A percentile compares a stretch with the other conserved stretches of the same genome.
Conservation (phyloP, 371 early-diverging fungal species). For the Rhizopus stolonifer region DNA sequence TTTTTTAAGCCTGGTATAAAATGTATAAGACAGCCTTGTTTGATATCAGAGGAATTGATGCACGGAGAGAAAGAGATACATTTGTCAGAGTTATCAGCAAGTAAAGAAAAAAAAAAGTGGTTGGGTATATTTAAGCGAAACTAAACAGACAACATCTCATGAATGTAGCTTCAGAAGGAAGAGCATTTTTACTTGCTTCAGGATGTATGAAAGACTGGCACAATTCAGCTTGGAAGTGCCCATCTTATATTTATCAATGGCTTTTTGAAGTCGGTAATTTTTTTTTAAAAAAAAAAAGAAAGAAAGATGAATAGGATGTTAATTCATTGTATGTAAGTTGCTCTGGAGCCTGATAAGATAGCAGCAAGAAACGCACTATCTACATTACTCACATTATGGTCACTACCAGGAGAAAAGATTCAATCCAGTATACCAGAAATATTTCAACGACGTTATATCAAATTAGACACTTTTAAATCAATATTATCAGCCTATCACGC, state of each 20-base stretch:
- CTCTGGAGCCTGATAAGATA: conserved; percentile 26
- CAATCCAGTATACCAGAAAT: conserved; percentile 8
- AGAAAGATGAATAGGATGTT: background rate
- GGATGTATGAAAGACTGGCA: conserved; percentile 35
- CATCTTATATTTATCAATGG: conserved; percentile 42
- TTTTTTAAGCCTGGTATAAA: conserved; percentile 11
- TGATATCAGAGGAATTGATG: conserved; percentile 8
- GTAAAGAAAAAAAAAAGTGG: conserved; percentile 6
- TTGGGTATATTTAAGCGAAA: background rate
- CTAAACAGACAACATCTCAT: no score
- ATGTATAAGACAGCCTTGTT: conserved; percentile 7
- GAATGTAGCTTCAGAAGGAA: conserved; percentile 17
- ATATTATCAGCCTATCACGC: conserved; percentile 12
- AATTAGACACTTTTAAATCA: conserved; percentile 10
- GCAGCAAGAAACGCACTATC: conserved; percentile 33
- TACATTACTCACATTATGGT: conserved; percentile 32
- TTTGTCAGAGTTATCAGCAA: conserved; percentile 17
- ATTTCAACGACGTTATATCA: conserved; percentile 17
- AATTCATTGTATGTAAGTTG: conserved; percentile 14
- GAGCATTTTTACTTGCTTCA: conserved; percentile 26
- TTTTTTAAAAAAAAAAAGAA: background rate
- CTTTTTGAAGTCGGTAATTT: conserved; percentile 39
- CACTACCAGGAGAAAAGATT: conserved; percentile 19
- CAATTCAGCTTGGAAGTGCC: conserved; percentile 36
- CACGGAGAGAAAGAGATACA: conserved; percentile 25